A percentile compares a stretch with the other conserved stretches of the same genome.
phyloP scores from a whole-genome alignment of 169 alveolate genomes.

The Ophryocystis elektroscirrha region DNA sequence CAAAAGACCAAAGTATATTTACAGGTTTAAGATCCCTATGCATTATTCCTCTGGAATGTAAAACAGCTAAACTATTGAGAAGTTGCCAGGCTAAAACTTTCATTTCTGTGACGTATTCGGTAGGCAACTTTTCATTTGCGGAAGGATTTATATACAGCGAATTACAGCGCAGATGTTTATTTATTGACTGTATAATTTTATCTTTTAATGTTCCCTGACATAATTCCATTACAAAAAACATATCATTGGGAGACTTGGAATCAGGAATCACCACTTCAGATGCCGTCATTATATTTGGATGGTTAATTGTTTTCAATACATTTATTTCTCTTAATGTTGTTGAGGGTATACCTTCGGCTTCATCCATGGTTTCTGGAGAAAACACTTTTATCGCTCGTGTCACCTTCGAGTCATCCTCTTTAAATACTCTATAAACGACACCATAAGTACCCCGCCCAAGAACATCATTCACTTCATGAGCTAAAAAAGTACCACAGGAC shows the following conservation, averaged over 20 bases:
- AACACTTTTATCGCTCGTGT: neutral
- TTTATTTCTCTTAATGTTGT: constrained; percentile 56
- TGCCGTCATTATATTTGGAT: constrained; percentile 39
- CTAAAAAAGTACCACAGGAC: too few species aligned
- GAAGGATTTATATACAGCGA: neutral
- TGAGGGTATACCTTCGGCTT: constrained; percentile 41
- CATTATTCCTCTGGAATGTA: constrained; percentile 26
- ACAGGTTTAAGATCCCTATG: constrained; percentile 23
- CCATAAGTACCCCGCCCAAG: neutral
- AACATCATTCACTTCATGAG: too few species aligned
- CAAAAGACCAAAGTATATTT: constrained; percentile 10
- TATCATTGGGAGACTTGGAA: neutral
- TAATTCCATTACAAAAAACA: neutral
- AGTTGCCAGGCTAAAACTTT: constrained; percentile 19
- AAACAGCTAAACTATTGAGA: constrained; percentile 14
- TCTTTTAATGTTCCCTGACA: neutral
- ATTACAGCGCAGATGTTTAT: neutral
- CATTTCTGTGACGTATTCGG: neutral
- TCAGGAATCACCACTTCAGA: constrained; percentile 32
- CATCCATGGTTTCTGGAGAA: constrained; percentile 8
- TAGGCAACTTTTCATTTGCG: neutral
- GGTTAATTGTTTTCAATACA: constrained; percentile 35
- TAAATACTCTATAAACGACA: neutral
- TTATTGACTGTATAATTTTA: neutral
- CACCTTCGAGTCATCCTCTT: neutral